Conservation (phyloP, 179 eudicot species). For the Heliamphora pulchella region DNA sequence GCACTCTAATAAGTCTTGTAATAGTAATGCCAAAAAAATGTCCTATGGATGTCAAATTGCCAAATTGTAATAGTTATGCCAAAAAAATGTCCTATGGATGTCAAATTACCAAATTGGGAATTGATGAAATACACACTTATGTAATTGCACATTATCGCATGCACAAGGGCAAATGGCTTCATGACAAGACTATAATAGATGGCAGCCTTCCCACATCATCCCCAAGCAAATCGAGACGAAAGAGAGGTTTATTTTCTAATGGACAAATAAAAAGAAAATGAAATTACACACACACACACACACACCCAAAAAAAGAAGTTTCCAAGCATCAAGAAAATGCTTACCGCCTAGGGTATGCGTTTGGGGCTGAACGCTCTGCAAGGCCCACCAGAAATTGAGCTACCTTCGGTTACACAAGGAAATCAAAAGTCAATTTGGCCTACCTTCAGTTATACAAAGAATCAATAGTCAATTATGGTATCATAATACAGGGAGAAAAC, state of each 20-base stretch:
- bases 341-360: slow-evolving; percentile 39
- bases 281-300: not conserved
- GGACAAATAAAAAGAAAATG: not conserved
- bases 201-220: not conserved
- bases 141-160: not conserved
- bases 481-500: not conserved
- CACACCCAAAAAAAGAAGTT: not conserved
- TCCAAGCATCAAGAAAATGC: slow-evolving; percentile 1
- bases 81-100: not conserved
- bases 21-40: too few relatives aligned
- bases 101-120: not conserved
- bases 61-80: too few relatives aligned
- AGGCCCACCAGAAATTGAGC: slow-evolving; percentile 91
- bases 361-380: slow-evolving; percentile 66
- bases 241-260: not conserved
- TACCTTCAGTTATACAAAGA: too few relatives aligned
- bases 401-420: slow-evolving; percentile 31
- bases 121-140: not conserved
- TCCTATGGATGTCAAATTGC: too few relatives aligned
- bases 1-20: not conserved
- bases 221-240: not conserved
- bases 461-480: too few relatives aligned
- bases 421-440: slow-evolving; percentile 4
- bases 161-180: not conserved
- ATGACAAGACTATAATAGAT: not conserved